Percentiles rank a stretch among this genome's conserved stretches.
Conservation (phyloP, 2,329 filamentous ascomycete species). For the Colletotrichum sp. region DNA sequence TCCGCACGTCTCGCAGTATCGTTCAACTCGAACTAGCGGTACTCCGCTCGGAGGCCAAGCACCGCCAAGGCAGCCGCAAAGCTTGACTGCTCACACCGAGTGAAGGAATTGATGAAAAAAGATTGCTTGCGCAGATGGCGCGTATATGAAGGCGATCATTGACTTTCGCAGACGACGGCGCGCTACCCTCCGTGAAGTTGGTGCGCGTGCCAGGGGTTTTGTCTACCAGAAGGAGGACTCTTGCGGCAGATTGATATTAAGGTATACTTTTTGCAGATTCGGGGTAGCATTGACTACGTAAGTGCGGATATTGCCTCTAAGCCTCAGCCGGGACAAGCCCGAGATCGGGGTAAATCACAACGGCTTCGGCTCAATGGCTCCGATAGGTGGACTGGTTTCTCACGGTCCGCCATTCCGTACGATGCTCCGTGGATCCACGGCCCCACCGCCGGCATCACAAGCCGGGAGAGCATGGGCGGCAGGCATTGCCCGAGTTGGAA, state of each 20-base stretch:
- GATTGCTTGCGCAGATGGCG: background rate
- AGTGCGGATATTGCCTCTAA: background rate
- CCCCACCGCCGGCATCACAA: background rate
- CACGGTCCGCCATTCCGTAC: background rate
- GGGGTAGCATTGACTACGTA: background rate
- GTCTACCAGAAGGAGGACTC: background rate
- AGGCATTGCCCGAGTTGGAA: background rate
- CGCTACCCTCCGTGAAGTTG: background rate
- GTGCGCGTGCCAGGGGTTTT: background rate
- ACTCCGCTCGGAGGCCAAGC: background rate
- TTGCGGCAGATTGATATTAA: background rate
- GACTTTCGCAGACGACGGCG: background rate
- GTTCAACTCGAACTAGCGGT: fast-evolving
- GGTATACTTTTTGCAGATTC: background rate
- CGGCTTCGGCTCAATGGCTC: background rate
- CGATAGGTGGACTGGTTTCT: background rate
- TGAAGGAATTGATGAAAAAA: background rate
- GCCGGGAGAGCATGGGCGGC: background rate
- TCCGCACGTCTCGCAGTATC: no score
- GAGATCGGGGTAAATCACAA: background rate
- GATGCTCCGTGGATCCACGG: background rate
- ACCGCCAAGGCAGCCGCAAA: conserved; percentile 3
- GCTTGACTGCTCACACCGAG: background rate
- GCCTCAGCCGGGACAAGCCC: background rate
- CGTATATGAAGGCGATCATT: background rate